These are phyloP conservation scores for Epichloe elymi DNA, from an alignment of 2,329 filamentous ascomycete genomes.

Conservation along the genomic window DNA sequence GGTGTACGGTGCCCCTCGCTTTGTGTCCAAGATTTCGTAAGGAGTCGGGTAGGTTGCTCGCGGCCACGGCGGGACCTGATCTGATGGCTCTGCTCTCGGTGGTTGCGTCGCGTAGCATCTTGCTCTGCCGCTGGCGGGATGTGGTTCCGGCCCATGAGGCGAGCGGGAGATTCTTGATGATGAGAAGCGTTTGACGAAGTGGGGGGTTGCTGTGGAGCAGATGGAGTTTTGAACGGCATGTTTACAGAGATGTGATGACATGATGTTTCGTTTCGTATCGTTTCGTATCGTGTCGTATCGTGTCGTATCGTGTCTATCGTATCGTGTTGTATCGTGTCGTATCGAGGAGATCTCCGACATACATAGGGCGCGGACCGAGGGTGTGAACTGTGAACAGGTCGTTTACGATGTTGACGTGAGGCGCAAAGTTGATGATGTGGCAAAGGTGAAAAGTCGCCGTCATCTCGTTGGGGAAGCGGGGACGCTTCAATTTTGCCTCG, in stretches of 20 bases:
- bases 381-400: not conserved
- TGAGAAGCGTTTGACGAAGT: not conserved
- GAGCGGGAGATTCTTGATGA: not conserved
- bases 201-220: not conserved
- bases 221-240: not conserved
- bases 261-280: too few species aligned
- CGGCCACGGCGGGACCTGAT: conserved; percentile 30
- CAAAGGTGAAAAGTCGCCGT: too few species aligned
- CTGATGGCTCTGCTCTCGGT: not conserved
- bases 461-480: too few species aligned
- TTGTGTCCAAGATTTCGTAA: conserved; percentile 69
- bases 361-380: conserved; percentile 6
- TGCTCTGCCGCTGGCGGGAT: not conserved
- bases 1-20: conserved; percentile 54
- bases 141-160: not conserved
- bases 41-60: conserved; percentile 51
- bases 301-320: too few species aligned
- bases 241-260: not conserved
- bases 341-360: too few species aligned
- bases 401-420: not conserved
- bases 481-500: too few species aligned
- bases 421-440: not conserved
- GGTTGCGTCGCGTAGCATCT: conserved; percentile 3
- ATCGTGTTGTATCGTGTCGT: too few species aligned
- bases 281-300: too few species aligned